phyloP scores from a whole-genome alignment of 2,329 filamentous ascomycete genomes.

The Fusarium chaquense region DNA sequence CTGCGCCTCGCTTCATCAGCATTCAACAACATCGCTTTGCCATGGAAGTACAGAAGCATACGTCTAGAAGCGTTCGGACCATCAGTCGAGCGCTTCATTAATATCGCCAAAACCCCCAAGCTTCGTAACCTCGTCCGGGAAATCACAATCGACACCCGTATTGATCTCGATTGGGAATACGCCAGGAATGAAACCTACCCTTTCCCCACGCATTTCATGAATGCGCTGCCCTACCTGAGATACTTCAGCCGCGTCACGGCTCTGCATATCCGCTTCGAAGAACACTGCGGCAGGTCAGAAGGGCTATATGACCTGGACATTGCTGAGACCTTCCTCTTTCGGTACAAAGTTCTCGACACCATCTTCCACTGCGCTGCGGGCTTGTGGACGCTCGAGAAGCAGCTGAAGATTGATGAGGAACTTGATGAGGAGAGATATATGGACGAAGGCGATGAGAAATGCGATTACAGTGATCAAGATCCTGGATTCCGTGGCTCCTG shows the following conservation, averaged over 20 bases:
- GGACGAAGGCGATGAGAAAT: rapidly evolving
- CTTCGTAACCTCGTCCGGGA: conserved; percentile 23
- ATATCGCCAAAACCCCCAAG: conserved; percentile 6
- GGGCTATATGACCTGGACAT: rapidly evolving
- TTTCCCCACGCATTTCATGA: conserved; percentile 5
- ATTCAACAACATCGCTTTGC: neutral
- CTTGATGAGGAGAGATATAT: neutral
- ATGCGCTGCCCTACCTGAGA: neutral
- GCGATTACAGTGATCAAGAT: conserved; percentile 1
- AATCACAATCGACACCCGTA: conserved; percentile 28
- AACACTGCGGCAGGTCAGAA: conserved; percentile 9
- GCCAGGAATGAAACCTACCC: neutral
- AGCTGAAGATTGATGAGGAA: conserved; percentile 10
- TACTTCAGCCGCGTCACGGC: neutral
- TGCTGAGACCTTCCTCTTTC: conserved; percentile 22
- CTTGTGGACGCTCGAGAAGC: conserved; percentile 22
- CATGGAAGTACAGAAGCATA: conserved; percentile 8
- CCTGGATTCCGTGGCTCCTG: neutral
- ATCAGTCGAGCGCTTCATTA: conserved; percentile 26
- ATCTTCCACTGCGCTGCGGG: conserved; percentile 31
- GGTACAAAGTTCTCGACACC: conserved; percentile 32
- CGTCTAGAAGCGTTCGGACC: conserved; percentile 4
- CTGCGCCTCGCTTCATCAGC: conserved; percentile 13
- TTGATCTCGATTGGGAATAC: conserved; percentile 17
- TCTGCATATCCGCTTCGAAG: conserved; percentile 21